A percentile compares a stretch with the other conserved stretches of the same genome.
These are phyloP conservation scores for Cephaloascus fragrans DNA, from an alignment of 805 yeast genomes.

Conservation along the genomic window DNA sequence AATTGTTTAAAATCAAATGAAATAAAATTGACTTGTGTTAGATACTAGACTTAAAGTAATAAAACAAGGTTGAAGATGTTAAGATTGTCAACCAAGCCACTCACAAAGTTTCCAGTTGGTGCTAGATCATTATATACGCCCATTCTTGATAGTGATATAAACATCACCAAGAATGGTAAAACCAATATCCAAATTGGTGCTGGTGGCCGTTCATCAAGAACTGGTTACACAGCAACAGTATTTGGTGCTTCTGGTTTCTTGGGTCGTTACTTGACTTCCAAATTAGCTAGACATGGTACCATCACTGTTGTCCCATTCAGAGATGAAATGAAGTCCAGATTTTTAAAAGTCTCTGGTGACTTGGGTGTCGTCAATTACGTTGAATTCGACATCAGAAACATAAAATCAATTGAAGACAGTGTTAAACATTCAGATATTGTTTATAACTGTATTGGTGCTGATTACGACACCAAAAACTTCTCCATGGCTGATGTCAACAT, in stretches of 20 bases:
- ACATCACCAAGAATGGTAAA: slow-evolving; percentile 68
- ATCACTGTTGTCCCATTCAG: slow-evolving; percentile 69
- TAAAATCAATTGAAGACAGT: slow-evolving; percentile 64
- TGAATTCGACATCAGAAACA: slow-evolving; percentile 74
- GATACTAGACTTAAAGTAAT: too few species aligned
- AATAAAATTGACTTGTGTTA: too few species aligned
- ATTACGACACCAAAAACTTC: slow-evolving; percentile 70
- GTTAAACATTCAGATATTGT: slow-evolving; percentile 79
- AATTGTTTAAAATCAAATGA: too few species aligned
- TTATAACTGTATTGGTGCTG: slow-evolving; percentile 69
- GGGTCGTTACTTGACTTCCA: slow-evolving; percentile 63
- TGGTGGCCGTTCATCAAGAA: slow-evolving; percentile 79
- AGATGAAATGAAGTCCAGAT: slow-evolving; percentile 69
- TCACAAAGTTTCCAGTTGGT: too few species aligned
- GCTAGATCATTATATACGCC: slow-evolving; percentile 27
- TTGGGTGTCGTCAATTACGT: slow-evolving; percentile 79
- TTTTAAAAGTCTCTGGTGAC: slow-evolving; percentile 76
- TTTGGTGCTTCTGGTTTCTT: slow-evolving; percentile 77
- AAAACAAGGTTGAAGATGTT: too few species aligned
- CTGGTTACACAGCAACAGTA: slow-evolving; percentile 83
- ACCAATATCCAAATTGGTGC: slow-evolving; percentile 61
- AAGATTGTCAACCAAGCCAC: too few species aligned
- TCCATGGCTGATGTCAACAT: slow-evolving; percentile 76
- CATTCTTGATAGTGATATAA: slow-evolving; percentile 45
- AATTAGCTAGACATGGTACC: slow-evolving; percentile 78